phyloP scores from a whole-genome alignment of 2,329 filamentous ascomycete species.

The Microascus cirrosus region DNA sequence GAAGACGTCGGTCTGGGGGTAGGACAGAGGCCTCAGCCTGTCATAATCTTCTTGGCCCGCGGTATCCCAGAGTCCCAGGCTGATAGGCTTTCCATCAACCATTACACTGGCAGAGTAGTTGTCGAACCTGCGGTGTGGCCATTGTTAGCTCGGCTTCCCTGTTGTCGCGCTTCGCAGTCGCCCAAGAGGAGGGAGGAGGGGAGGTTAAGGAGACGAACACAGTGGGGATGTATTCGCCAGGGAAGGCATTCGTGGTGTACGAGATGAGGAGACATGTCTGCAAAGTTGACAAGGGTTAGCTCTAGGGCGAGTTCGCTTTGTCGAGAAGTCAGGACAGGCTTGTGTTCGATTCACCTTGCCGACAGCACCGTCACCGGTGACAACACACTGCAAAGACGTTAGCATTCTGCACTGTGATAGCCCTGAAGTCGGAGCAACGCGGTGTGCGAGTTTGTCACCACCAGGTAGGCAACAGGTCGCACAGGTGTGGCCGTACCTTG shows the following conservation, averaged over 20 bases:
- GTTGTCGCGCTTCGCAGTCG: constrained; percentile 6
- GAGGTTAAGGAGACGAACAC: constrained; percentile 51
- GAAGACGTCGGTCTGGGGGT: constrained; percentile 97
- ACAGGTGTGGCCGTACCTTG: constrained; percentile 52
- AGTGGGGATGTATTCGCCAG: constrained; percentile 99
- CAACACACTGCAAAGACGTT: constrained; percentile 66
- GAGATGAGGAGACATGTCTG: constrained; percentile 98
- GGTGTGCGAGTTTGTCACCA: constrained; percentile 4
- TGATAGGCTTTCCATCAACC: constrained; percentile 97
- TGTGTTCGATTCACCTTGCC: constrained; percentile 63
- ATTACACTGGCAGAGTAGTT: constrained; percentile 99
- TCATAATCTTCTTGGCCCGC: constrained; percentile 99
- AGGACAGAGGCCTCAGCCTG: constrained; percentile 84
- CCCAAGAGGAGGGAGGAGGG: not conserved
- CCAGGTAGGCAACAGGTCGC: constrained; percentile 1
- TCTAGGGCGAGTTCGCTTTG: constrained; percentile 3
- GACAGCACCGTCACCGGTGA: constrained; percentile 97
- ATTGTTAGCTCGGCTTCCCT: constrained; percentile 3
- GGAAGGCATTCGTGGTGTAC: constrained; percentile 98
- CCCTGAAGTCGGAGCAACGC: constrained; percentile 4
- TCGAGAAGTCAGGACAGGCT: constrained; percentile 5
- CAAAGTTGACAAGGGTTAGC: not conserved
- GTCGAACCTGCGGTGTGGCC: constrained; percentile 58
- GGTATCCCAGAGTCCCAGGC: constrained; percentile 95
- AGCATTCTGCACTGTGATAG: constrained; percentile 15